Base-by-base conservation (phyloP, 2,329 filamentous ascomycete species). In the Colletotrichum liriopes region DNA sequence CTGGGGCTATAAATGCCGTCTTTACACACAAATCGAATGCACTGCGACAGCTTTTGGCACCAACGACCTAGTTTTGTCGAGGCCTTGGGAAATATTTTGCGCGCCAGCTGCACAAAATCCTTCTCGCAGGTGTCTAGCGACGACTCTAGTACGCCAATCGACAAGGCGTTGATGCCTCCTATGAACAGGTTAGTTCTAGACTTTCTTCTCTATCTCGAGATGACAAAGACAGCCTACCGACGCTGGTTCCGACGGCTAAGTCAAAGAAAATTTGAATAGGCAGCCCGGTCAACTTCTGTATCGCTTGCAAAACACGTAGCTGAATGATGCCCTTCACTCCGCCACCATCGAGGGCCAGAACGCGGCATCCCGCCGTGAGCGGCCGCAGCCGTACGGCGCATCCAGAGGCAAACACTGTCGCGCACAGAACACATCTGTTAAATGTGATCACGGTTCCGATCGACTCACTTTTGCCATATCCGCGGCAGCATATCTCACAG, bases 281-380 rank as follows among this genome's bases (percentile, higher is more conserved):
- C 47, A 67, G 51, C 20, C 71, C 29, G 59, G 79, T 68, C 16
- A 55, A 65, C 23, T 74, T 65, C 74, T 80, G 77, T 12, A 81
- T 59, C 18, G 74, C 55, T 56, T 78, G 51, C 16, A 81, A 72
- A 58, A 81, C 79, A 8, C 74, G 43, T 9, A 81, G 77, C 16
- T 71, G 72, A 12, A 79, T 78, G 9, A 81, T 71, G 5, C 80
- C 79, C 16, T 79, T 77, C 37, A 81, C 76, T 4, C 80, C 78
- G 29, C 80, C 77, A 12, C 76, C 77, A 72, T 81, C 70, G 26
- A 71, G 65, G 18, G 52, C 29, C 14, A 67, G 59, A 9, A 67
- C 65, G 29, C 65, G 35, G n/a, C 51, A 59, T 16, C 65, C 65
- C 11, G 56, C 65, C 9, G 65, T 61, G 32, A 35, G 45, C 32